Percentiles rank a stretch among this genome's conserved stretches.
These are phyloP conservation scores for Aspergillus pseudoglaucus DNA, from an alignment of 2,329 filamentous ascomycete genomes.

Conservation along the genomic window DNA sequence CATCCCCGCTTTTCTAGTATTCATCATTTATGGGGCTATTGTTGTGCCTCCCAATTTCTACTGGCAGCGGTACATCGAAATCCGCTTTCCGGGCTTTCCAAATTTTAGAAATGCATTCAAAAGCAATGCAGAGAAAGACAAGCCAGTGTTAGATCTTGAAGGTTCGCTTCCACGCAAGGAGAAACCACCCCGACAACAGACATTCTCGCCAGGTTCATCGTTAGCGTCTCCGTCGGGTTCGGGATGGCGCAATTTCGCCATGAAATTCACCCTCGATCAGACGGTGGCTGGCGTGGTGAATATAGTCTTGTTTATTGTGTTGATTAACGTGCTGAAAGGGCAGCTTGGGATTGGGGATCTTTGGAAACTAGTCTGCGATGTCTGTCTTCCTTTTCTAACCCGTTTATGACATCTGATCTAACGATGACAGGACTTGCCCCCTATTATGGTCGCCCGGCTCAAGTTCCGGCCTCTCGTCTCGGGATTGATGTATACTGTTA, in stretches of 20 bases:
- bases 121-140: neutral
- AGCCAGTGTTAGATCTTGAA: neutral
- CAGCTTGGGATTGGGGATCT: conserved; percentile 15
- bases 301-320: conserved; percentile 50
- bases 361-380: conserved; percentile 26
- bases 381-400: conserved; percentile 13
- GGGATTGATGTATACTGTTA: conserved; percentile 62
- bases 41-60: conserved; percentile 76
- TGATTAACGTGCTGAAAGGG: conserved; percentile 44
- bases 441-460: conserved; percentile 62
- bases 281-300: conserved; percentile 52
- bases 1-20: conserved; percentile 65
- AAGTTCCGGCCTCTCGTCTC: conserved; percentile 68
- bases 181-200: conserved; percentile 3
- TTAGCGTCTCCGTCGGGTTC: conserved; percentile 26
- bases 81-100: conserved; percentile 62
- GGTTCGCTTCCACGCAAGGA: neutral
- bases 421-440: conserved; percentile 52
- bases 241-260: conserved; percentile 40
- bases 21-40: conserved; percentile 65
- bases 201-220: conserved; percentile 6
- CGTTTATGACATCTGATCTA: neutral
- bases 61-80: conserved; percentile 78
- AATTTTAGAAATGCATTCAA: neutral
- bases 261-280: conserved; percentile 55